phyloP scores from a whole-genome alignment of 2,329 filamentous ascomycete genomes.

The Pyrenophora graminea region DNA sequence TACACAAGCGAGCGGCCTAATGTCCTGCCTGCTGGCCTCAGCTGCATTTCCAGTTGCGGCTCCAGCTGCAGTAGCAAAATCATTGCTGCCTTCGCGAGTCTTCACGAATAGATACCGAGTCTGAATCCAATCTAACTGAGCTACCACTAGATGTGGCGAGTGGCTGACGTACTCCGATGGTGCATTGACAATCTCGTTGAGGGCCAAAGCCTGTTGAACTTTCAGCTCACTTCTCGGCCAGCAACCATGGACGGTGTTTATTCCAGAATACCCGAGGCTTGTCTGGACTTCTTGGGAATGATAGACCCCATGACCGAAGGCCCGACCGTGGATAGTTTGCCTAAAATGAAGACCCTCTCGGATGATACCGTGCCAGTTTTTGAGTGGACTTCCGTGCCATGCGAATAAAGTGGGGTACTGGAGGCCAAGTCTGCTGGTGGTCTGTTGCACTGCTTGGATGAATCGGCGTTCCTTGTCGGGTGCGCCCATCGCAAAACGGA shows the following conservation, averaged over 20 bases:
- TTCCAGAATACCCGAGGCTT: constrained; percentile 58
- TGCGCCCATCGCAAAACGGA: constrained; percentile 84
- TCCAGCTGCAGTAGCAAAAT: background rate
- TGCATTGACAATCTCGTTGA: constrained; percentile 85
- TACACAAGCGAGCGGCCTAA: constrained; percentile 32
- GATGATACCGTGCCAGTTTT: constrained; percentile 90
- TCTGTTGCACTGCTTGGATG: constrained; percentile 61
- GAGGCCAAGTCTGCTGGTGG: constrained; percentile 47
- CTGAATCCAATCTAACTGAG: constrained; percentile 83
- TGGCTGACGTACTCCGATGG: constrained; percentile 63
- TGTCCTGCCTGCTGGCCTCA: constrained; percentile 6
- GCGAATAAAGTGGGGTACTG: constrained; percentile 75
- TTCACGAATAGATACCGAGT: constrained; percentile 79
- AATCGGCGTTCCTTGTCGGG: constrained; percentile 88
- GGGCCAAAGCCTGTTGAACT: constrained; percentile 64
- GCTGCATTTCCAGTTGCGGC: no score
- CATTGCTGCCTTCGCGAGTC: constrained; percentile 4
- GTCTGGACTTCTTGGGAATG: constrained; percentile 65
- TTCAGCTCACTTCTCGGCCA: constrained; percentile 73
- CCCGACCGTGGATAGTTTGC: constrained; percentile 64
- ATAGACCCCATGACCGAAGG: constrained; percentile 81
- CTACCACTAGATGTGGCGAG: constrained; percentile 70
- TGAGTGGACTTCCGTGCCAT: constrained; percentile 78
- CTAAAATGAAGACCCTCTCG: constrained; percentile 79
- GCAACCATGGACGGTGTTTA: constrained; percentile 8